Evolutionary conservation across 1,139 yeast species (phyloP), one percentile per base, ranked within the genome.

Genomic region (Yarrowia galli): DNA sequence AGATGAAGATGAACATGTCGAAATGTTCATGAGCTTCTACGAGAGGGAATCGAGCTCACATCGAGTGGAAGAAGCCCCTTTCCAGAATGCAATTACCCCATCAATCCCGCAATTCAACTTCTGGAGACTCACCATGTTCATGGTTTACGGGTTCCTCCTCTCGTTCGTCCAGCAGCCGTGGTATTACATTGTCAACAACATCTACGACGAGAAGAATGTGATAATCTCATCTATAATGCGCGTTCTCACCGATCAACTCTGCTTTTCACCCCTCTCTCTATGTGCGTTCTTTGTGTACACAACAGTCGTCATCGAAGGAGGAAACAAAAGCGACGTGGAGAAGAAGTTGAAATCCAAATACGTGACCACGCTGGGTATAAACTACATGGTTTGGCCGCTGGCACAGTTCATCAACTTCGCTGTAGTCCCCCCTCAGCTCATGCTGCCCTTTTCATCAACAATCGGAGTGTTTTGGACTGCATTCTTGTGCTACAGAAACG

Each of bases 391-490:
- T n/a, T 95, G 99, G 99, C 96, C 97, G 65, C 87, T 93, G 1
- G 96, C 95, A 9, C 98, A 95, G 77, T 91, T 95, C 73, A 81
- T 93, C 72, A 95, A 95, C 77, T 95, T 95, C 74, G 81, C 92
- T 70, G 75, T 91, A 12, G 85, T 95, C 75, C 98, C 98, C 0
- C 81, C 87, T 68, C 84, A 85, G 70, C 84, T 87, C 72, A 98
- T 95, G 77, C 97, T 93, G 4, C 98, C 98, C 0, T 93, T 95
- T 75, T 89, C 96, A 69, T 89, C 97, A 0, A 87, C 96, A 0
- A 82, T 95, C n/a, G 92, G 96, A 38, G 96, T 92, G 36, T 80
- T 92, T 53, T 92, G 98, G 98, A 91, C 92, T 78, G 92, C 98
- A 68, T 93, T 89, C 79, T 80, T 95, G 64, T 91, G 97, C 0